Conservation (phyloP, 495 filamentous ascomycete genomes). For the Xylaria scruposa region DNA sequence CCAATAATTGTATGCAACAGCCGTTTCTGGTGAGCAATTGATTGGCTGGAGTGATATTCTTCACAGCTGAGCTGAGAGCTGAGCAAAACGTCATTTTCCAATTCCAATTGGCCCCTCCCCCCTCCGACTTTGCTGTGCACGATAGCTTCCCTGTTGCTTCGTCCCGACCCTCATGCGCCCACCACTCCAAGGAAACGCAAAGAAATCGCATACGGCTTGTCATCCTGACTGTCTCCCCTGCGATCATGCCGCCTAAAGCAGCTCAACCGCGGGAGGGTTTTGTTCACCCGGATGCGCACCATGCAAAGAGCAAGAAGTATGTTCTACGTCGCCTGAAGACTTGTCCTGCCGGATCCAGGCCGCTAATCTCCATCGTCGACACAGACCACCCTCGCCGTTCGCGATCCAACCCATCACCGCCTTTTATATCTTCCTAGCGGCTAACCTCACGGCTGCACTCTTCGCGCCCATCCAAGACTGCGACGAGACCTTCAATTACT, state of each 20-base stretch:
- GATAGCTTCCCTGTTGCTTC: not conserved
- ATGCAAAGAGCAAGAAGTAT: slow-evolving; percentile 53
- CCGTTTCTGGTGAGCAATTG: not conserved
- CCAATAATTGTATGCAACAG: slow-evolving; percentile 7
- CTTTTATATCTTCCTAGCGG: slow-evolving; percentile 77
- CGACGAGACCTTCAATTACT: slow-evolving; percentile 99
- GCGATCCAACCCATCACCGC: slow-evolving; percentile 73
- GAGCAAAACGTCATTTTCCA: not conserved
- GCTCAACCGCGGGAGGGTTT: slow-evolving; percentile 38
- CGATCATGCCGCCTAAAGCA: slow-evolving; percentile 44
- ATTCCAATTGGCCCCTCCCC: not conserved
- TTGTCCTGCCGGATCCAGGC: not conserved
- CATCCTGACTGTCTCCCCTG: not conserved
- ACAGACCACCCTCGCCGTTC: slow-evolving; percentile 62
- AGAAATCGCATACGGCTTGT: not conserved
- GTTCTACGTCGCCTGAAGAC: not conserved
- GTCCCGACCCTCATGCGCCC: not conserved
- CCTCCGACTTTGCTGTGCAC: not conserved
- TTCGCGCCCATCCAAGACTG: slow-evolving; percentile 96
- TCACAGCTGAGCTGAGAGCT: slow-evolving; percentile 8
- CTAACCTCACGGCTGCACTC: slow-evolving; percentile 77
- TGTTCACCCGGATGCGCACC: slow-evolving; percentile 52
- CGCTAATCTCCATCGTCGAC: slow-evolving; percentile 31
- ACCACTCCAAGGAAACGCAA: too few species aligned
- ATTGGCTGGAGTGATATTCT: not conserved